Evolutionary conservation across 352 stramenopile species (phyloP).

Genomic region (Pythium biforme): DNA sequence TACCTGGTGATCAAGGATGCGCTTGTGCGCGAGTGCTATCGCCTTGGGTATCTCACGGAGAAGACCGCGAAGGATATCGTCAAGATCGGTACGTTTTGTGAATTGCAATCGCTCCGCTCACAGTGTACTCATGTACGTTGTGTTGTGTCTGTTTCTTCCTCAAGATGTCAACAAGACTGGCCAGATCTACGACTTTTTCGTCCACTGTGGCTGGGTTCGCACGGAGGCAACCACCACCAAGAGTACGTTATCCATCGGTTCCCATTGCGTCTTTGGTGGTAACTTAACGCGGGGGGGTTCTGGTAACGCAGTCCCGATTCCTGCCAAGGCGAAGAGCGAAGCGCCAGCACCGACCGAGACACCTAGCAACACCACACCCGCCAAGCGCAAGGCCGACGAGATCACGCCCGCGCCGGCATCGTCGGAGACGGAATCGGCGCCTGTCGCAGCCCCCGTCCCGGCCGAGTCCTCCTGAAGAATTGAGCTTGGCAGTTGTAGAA

Average conservation of each 20-base stretch:
- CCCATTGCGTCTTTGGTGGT: not conserved
- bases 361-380: constrained; percentile 24
- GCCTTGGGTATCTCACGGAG: constrained; percentile 71
- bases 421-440: not conserved
- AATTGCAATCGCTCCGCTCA: not conserved
- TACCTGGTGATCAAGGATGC: constrained; percentile 96
- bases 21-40: constrained; percentile 88
- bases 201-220: constrained; percentile 86
- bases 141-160: too few species aligned
- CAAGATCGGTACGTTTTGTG: constrained; percentile 80
- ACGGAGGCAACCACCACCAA: constrained; percentile 52
- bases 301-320: constrained; percentile 13
- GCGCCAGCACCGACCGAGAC: not conserved
- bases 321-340: constrained; percentile 14
- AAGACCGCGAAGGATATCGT: constrained; percentile 85
- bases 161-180: constrained; percentile 81
- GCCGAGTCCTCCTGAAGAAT: not conserved
- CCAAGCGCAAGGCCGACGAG: constrained; percentile 57
- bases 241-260: constrained; percentile 32
- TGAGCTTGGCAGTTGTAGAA: not conserved
- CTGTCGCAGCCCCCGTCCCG: not conserved
- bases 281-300: not conserved
- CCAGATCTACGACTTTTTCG: constrained; percentile 90
- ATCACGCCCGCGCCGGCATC: constrained; percentile 29
- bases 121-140: too few species aligned